Base-by-base conservation (phyloP, 129 eudicot species). In the Calendula officinalis region DNA sequence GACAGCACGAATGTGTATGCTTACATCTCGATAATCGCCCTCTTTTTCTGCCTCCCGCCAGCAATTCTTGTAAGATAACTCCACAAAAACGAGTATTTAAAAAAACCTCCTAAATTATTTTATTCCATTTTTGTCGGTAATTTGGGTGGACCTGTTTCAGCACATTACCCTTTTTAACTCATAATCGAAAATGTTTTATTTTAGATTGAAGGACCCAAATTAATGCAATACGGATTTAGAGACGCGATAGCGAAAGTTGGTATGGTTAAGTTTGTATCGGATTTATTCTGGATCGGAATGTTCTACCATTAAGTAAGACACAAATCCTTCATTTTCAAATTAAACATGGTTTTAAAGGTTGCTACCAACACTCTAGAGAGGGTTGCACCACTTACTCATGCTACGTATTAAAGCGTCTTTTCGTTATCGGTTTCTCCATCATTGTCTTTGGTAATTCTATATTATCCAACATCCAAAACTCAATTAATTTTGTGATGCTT, bases 231-330 rank as follows among this genome's bases (percentile, higher is more conserved):
- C 50, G 87, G 87, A 22, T 82, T 82, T 50, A 71, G 48, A 5
- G 84, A 82, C 60, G 87, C 87, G 17, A 82, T 82, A 39, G 87
- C 87, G 13, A 78, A 82, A 78, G 87, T 82, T 12, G 87, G 87
- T 9, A 47, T 78, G 33, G 55, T 56, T 58, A 82, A 82, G 33
- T 78, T 82, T 12, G 42, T 82, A 54, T 82, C 87, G 2, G 84
- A 82, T 67, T 76, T 82, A 36, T 82, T 82, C 40, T 82, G 78
- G 87, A 76, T 82, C 60, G 87, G 87, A 41, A 82, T 82, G 87
- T 82, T 82, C 70, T 82, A 82, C 45, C 87, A 82, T 75, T 83
- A 82, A 80, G 87, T 82, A 67, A 71, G 51, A 42, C 10, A 3
- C 51, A 0, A 38, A 68, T 34, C 56, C 27, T 56, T 7, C 47